Percentiles rank a stretch among this genome's conserved stretches.
These are phyloP conservation scores for Rosa hybrid DNA, from an alignment of 331 rosid species.

Conservation along the genomic window DNA sequence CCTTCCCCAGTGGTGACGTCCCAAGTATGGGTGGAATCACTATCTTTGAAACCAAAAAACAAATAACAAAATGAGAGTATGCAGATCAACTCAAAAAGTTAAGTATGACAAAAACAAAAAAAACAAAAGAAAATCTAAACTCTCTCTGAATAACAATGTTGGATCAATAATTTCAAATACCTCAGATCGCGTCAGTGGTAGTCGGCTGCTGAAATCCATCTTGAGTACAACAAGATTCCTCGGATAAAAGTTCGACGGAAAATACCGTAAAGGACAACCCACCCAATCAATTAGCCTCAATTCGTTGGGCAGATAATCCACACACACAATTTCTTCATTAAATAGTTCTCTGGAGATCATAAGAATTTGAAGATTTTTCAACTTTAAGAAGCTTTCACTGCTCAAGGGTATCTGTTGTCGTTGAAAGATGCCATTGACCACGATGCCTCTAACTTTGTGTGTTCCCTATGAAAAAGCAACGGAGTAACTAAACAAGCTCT, in stretches of 20 bases:
- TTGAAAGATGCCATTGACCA: background rate
- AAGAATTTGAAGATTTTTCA: conserved; percentile 14
- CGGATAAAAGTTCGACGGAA: conserved; percentile 8
- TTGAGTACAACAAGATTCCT: conserved; percentile 12
- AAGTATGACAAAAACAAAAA: no score
- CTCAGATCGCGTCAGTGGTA: background rate
- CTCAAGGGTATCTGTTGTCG: background rate
- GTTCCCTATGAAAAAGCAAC: background rate
- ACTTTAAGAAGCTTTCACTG: background rate
- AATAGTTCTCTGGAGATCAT: background rate
- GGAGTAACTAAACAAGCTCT: background rate
- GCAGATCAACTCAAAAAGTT: no score
- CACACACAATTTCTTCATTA: background rate
- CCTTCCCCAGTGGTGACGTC: background rate
- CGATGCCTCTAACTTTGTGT: conserved; percentile 5
- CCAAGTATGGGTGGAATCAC: background rate
- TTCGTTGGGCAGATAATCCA: conserved; percentile 16
- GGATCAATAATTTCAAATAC: background rate
- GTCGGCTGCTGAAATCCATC: background rate
- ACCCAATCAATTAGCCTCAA: conserved; percentile 22
- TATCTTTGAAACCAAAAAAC: background rate
- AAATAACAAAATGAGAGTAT: background rate
- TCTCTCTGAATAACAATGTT: no score
- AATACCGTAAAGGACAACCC: background rate
- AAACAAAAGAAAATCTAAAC: no score